Conservation (phyloP, 78 protist species). For the Dictyostelium purpureum region DNA sequence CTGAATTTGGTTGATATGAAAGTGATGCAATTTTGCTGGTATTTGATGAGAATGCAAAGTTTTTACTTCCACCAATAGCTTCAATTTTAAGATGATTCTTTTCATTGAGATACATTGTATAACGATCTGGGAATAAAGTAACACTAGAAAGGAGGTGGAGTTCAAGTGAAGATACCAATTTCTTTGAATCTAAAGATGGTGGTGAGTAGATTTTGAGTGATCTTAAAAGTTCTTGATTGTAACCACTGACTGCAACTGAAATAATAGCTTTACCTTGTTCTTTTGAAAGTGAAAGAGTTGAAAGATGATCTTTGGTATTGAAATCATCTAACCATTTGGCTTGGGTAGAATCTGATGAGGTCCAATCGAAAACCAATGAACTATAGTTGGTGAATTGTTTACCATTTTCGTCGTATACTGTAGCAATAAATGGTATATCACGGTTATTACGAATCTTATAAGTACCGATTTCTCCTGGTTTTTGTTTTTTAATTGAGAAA, state of each 20-base stretch:
- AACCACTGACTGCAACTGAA: neutral
- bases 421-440: conserved; percentile 27
- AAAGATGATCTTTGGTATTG: neutral
- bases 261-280: conserved; percentile 18
- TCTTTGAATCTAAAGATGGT: neutral
- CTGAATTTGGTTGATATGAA: neutral
- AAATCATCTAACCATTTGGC: neutral
- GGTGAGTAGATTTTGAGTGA: neutral
- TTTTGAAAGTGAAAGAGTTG: neutral
- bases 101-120: conserved; percentile 17
- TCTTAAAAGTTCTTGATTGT: conserved; percentile 11
- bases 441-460: conserved; percentile 62
- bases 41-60: conserved; percentile 29
- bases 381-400: conserved; percentile 39
- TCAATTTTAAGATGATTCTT: conserved; percentile 27
- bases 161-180: conserved; percentile 2
- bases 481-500: conserved; percentile 24
- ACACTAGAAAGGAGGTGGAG: conserved; percentile 34
- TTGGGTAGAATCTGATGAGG: neutral
- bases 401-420: conserved; percentile 50
- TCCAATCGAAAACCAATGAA: conserved; percentile 58
- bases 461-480: neutral
- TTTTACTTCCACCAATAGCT: conserved; percentile 70
- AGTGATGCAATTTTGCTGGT: conserved; percentile 32
- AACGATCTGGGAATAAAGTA: neutral